Evolutionary conservation across 2,329 filamentous ascomycete genomes (phyloP).

Genomic region (Myotisia sp.): DNA sequence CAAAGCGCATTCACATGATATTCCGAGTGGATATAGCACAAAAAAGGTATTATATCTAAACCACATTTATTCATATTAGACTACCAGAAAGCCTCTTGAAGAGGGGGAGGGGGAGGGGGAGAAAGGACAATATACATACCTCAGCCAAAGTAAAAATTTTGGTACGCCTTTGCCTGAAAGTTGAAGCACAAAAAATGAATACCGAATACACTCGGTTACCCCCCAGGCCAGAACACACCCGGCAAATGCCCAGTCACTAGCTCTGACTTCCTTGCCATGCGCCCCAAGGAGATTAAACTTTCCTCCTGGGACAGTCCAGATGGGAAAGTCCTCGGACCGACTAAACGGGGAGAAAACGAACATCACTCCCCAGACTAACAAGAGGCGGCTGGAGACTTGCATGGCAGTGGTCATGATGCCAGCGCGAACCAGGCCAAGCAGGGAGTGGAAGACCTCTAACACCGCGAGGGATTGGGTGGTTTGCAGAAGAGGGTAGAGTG

Average conservation of each 20-base stretch:
- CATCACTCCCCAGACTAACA: slow-evolving; percentile 79
- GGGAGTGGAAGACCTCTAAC: slow-evolving; percentile 70
- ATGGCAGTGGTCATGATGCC: slow-evolving; percentile 73
- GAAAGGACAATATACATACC: slow-evolving; percentile 32
- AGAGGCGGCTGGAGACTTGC: slow-evolving; percentile 76
- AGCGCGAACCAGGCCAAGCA: slow-evolving; percentile 68
- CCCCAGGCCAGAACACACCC: slow-evolving; percentile 64
- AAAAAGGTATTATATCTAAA: slow-evolving; percentile 71
- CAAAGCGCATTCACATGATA: slow-evolving; percentile 71
- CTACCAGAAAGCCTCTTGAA: neutral
- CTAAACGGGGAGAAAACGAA: slow-evolving; percentile 47
- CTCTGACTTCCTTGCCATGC: slow-evolving; percentile 12
- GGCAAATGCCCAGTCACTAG: slow-evolving; percentile 31
- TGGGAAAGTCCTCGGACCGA: no score
- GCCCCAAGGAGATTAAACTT: slow-evolving; percentile 4
- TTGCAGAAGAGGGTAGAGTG: slow-evolving; percentile 29
- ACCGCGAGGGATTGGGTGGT: slow-evolving; percentile 71
- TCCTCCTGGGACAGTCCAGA: no score
- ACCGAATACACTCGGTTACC: slow-evolving; percentile 81
- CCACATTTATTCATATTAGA: slow-evolving; percentile 5
- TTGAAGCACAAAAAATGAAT: slow-evolving; percentile 74
- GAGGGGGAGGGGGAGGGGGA: neutral
- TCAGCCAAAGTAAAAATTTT: slow-evolving; percentile 56
- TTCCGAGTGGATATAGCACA: slow-evolving; percentile 82
- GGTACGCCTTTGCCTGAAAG: slow-evolving; percentile 44